Conservation (phyloP, 2,329 filamentous ascomycete genomes). For the Fusarium sp. region DNA sequence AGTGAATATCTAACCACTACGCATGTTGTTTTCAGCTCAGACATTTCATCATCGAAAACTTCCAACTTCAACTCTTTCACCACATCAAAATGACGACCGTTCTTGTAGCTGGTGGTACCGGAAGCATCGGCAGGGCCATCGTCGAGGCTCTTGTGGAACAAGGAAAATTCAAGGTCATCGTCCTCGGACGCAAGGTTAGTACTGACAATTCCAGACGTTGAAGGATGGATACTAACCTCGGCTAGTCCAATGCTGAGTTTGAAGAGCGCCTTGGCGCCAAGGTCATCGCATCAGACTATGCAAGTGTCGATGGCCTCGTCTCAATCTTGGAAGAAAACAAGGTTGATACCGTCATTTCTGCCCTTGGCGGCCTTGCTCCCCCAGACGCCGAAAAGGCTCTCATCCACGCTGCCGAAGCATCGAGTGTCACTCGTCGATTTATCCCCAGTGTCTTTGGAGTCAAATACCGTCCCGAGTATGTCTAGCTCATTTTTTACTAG, state of each 20-base stretch:
- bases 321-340: neutral
- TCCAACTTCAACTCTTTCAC: neutral
- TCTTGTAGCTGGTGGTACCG: neutral
- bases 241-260: neutral
- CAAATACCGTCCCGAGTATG: neutral
- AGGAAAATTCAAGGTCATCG: neutral
- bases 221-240: neutral
- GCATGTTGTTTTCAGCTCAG: neutral
- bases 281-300: neutral
- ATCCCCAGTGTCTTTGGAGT: neutral
- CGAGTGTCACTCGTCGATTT: neutral
- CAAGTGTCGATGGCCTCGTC: neutral
- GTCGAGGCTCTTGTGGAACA: neutral
- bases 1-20: neutral
- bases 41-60: neutral
- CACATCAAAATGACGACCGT: neutral
- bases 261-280: neutral
- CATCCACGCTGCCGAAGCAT: neutral
- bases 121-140: neutral
- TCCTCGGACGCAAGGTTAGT: neutral
- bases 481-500: neutral
- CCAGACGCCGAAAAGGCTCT: neutral
- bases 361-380: neutral
- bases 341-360: neutral
- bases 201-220: no score